phyloP scores from a whole-genome alignment of 2,329 filamentous ascomycete genomes.

The Talaromyces amestolkiae region DNA sequence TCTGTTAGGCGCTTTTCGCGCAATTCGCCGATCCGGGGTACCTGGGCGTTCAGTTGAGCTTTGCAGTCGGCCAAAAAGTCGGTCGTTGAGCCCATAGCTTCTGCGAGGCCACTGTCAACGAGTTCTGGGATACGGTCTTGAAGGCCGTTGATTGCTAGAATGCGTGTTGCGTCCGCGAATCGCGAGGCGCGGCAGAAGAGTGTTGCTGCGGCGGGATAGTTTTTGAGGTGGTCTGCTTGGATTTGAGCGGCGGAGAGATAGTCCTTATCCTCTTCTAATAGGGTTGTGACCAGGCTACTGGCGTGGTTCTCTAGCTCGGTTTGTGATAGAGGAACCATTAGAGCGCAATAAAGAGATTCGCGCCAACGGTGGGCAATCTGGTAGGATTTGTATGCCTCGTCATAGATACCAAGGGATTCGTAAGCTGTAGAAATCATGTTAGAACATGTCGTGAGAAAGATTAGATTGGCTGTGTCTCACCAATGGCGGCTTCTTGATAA shows the following conservation, averaged over 20 bases:
- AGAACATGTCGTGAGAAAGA: neutral
- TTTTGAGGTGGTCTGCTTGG: conserved; percentile 74
- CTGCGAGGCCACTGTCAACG: conserved; percentile 75
- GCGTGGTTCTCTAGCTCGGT: conserved; percentile 67
- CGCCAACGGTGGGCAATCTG: conserved; percentile 84
- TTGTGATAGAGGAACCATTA: conserved; percentile 62
- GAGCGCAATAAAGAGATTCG: conserved; percentile 79
- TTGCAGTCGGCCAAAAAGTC: conserved; percentile 94
- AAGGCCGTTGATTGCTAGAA: conserved; percentile 62
- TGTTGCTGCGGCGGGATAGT: conserved; percentile 67
- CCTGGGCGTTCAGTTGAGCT: conserved; percentile 75
- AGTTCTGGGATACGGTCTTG: conserved; percentile 63
- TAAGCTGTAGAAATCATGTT: conserved; percentile 55
- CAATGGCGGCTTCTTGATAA: conserved; percentile 80
- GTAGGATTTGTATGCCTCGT: conserved; percentile 77
- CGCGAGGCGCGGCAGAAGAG: conserved; percentile 82
- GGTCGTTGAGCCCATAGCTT: conserved; percentile 76
- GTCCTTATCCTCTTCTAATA: conserved; percentile 76
- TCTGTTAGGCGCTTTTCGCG: conserved; percentile 77
- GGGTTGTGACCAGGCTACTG: conserved; percentile 70
- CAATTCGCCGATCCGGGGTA: conserved; percentile 80
- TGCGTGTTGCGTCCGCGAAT: conserved; percentile 84
- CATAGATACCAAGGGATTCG: conserved; percentile 75
- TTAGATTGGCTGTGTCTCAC: conserved; percentile 27
- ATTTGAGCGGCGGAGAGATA: conserved; percentile 76